Conservation (phyloP, 2,329 filamentous ascomycete species). For the Arthrobotrys musiformis region DNA sequence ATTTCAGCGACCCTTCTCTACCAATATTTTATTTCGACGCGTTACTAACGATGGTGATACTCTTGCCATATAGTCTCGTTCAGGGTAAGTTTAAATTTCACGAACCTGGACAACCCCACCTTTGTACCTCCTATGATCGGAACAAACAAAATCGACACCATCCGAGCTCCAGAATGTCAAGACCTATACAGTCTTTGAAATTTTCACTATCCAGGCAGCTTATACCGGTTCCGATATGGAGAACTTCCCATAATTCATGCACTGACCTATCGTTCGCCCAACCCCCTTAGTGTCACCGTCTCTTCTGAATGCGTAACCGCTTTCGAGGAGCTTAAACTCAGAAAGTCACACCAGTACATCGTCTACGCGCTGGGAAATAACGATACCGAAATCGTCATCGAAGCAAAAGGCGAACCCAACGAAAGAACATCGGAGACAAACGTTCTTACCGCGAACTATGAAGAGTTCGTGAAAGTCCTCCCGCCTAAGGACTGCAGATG, state of each 20-base stretch:
- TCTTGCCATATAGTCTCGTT: slow-evolving; percentile 36
- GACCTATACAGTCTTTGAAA: slow-evolving; percentile 2
- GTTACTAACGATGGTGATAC: not conserved
- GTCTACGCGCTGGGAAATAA: slow-evolving; percentile 90
- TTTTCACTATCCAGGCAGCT: not conserved
- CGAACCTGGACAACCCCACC: not conserved
- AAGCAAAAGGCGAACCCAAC: too few relatives aligned
- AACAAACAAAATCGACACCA: not conserved
- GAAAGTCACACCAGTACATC: slow-evolving; percentile 82
- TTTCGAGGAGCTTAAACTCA: slow-evolving; percentile 86
- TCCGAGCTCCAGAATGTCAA: not conserved
- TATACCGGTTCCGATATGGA: not conserved
- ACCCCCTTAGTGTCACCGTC: slow-evolving; percentile 56
- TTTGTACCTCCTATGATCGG: not conserved
- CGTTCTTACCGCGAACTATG: too few relatives aligned
- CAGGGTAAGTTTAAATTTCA: slow-evolving; percentile 35
- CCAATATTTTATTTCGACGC: not conserved
- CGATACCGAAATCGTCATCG: slow-evolving; percentile 84
- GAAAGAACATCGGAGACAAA: too few relatives aligned
- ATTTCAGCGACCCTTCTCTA: not conserved
- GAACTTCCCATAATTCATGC: not conserved
- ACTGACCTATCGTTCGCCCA: not conserved
- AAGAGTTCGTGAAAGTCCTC: slow-evolving; percentile 79
- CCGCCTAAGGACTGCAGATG: slow-evolving; percentile 82
- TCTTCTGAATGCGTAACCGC: slow-evolving; percentile 64